phyloP scores from a whole-genome alignment of 2,329 filamentous ascomycete genomes.

The Ambrosiella cleistominuta region DNA sequence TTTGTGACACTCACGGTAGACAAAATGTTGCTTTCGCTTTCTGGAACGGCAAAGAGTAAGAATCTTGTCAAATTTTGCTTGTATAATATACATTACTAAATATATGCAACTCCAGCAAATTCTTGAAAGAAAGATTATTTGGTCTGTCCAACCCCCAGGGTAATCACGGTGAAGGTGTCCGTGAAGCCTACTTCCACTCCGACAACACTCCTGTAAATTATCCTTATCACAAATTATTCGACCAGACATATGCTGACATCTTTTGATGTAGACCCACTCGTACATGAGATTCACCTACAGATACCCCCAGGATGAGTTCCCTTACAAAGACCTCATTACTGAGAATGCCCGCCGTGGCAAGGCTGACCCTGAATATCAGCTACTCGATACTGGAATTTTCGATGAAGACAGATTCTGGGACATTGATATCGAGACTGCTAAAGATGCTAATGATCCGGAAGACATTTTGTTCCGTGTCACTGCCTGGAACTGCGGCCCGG shows the following conservation, averaged over 20 bases:
- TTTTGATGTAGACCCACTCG: constrained; percentile 38
- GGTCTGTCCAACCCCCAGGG: constrained; percentile 91
- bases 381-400: constrained; percentile 77
- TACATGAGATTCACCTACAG: constrained; percentile 99
- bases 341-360: constrained; percentile 66
- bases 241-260: not conserved
- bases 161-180: constrained; percentile 93
- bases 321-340: constrained; percentile 71
- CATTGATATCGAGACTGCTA: constrained; percentile 90
- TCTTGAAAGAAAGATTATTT: constrained; percentile 87
- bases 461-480: constrained; percentile 88
- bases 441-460: constrained; percentile 80
- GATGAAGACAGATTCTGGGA: constrained; percentile 89
- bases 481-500: constrained; percentile 85
- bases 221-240: not conserved
- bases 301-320: constrained; percentile 80
- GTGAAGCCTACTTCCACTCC: constrained; percentile 89
- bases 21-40: constrained; percentile 93
- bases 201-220: constrained; percentile 61
- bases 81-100: not conserved
- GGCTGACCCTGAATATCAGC: constrained; percentile 74
- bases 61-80: not conserved
- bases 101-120: constrained; percentile 41
- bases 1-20: constrained; percentile 74
- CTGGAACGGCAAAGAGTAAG: constrained; percentile 90